phyloP scores from a whole-genome alignment of 2,329 filamentous ascomycete genomes.

The Eutypa lata region DNA sequence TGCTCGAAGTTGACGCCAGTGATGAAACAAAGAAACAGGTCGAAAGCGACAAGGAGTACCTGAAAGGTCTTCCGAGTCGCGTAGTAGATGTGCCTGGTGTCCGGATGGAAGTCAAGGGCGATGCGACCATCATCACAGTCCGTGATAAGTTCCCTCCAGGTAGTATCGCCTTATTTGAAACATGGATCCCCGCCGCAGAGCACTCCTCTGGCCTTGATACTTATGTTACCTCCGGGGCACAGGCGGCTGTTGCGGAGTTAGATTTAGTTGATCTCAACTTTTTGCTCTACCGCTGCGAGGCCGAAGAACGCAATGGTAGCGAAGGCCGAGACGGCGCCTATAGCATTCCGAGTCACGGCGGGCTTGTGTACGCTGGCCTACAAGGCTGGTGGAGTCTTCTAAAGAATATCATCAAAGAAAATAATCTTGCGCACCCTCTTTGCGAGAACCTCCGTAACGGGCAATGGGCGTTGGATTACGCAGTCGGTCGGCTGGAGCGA shows the following conservation, averaged over 20 bases:
- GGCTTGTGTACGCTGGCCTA: slow-evolving; percentile 90
- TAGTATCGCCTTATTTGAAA: slow-evolving; percentile 93
- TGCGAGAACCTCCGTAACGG: slow-evolving; percentile 91
- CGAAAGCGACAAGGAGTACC: slow-evolving; percentile 64
- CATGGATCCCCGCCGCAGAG: slow-evolving; percentile 87
- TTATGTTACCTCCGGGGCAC: slow-evolving; percentile 79
- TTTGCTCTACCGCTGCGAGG: slow-evolving; percentile 84
- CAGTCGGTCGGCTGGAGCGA: slow-evolving; percentile 72
- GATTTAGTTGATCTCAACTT: slow-evolving; percentile 85
- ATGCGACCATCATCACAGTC: slow-evolving; percentile 76
- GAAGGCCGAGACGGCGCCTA: slow-evolving; percentile 83
- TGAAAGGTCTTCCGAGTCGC: slow-evolving; percentile 81
- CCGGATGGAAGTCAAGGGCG: slow-evolving; percentile 65
- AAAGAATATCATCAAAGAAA: slow-evolving; percentile 78
- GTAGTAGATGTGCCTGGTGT: slow-evolving; percentile 74
- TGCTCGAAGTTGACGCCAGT: slow-evolving; percentile 80
- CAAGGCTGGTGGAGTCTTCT: slow-evolving; percentile 98
- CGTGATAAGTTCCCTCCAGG: slow-evolving; percentile 85
- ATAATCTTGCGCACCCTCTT: slow-evolving; percentile 87
- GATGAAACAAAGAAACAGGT: slow-evolving; percentile 64
- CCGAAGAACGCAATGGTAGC: slow-evolving; percentile 79
- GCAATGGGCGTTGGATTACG: slow-evolving; percentile 90
- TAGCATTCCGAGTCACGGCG: slow-evolving; percentile 77
- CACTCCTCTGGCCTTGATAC: slow-evolving; percentile 80
- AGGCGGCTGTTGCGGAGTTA: slow-evolving; percentile 72